These are phyloP conservation scores for Neobulgaria alba DNA, from an alignment of 2,329 filamentous ascomycete genomes.

Conservation along the genomic window DNA sequence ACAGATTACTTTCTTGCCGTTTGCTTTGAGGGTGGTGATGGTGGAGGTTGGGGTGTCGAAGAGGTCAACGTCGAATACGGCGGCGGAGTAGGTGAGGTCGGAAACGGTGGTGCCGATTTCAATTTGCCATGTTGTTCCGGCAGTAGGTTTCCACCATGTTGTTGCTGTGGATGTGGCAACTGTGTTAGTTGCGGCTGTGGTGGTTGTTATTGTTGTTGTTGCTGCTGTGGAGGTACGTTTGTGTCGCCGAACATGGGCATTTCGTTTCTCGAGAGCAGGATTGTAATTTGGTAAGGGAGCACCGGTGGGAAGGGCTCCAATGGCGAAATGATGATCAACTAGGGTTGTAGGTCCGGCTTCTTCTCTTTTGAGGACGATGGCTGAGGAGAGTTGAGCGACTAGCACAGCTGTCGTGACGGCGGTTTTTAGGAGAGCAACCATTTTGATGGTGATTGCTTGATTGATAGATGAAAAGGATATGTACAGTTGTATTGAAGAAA, in stretches of 20 bases:
- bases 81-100: constrained; percentile 4
- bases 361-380: background rate
- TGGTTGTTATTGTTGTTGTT: too few species aligned
- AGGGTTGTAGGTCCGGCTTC: background rate
- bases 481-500: too few species aligned
- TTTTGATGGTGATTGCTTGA: too few species aligned
- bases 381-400: background rate
- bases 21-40: constrained; percentile 39
- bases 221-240: too few species aligned
- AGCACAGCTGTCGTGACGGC: background rate
- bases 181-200: too few species aligned
- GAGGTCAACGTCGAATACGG: constrained; percentile 32
- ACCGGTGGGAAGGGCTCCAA: too few species aligned
- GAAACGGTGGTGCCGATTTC: constrained; percentile 5
- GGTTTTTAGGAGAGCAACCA: background rate
- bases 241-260: too few species aligned
- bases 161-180: too few species aligned
- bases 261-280: too few species aligned
- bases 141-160: constrained; percentile 9
- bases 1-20: constrained; percentile 57
- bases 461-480: too few species aligned
- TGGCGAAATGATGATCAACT: background rate
- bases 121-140: constrained; percentile 14
- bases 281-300: too few species aligned
- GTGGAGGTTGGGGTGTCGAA: constrained; percentile 38